phyloP scores from a whole-genome alignment of 2,329 filamentous ascomycete genomes.

The Rutstroemia sp. region DNA sequence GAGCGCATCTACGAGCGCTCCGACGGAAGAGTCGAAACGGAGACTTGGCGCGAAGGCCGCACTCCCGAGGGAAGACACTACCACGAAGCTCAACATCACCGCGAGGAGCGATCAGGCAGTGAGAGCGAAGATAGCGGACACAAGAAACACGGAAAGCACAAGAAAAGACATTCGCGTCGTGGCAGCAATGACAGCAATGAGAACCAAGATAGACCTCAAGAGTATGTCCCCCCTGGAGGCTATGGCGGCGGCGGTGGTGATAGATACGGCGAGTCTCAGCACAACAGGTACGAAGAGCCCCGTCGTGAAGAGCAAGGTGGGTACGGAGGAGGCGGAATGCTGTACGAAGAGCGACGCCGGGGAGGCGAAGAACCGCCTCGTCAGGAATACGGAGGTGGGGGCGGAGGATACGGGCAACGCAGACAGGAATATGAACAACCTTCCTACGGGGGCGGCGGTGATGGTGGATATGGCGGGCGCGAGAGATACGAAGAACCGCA shows the following conservation, averaged over 20 bases:
- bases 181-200: constrained; percentile 13
- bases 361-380: not conserved
- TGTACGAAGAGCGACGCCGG: constrained; percentile 2
- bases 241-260: constrained; percentile 2
- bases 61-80: constrained; percentile 18
- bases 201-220: constrained; percentile 12
- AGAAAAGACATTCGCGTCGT: constrained; percentile 22
- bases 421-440: constrained; percentile 1
- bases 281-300: not conserved
- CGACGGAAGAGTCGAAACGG: constrained; percentile 26
- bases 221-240: constrained; percentile 13
- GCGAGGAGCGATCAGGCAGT: constrained; percentile 23
- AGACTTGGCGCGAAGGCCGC: constrained; percentile 18
- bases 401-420: constrained; percentile 3
- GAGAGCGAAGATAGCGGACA: constrained; percentile 25
- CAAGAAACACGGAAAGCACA: constrained; percentile 25
- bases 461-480: not conserved
- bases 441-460: not conserved
- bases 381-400: not conserved
- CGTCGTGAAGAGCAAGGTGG: constrained; percentile 5
- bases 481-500: not conserved
- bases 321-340: not conserved
- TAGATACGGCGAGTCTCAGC: not conserved
- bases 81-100: constrained; percentile 13
- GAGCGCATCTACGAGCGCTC: constrained; percentile 43